Percentiles rank a stretch among this genome's conserved stretches.
Evolutionary conservation across 148 eudicot species (phyloP).

Genomic region (Mesembryanthemum crystallinum): DNA sequence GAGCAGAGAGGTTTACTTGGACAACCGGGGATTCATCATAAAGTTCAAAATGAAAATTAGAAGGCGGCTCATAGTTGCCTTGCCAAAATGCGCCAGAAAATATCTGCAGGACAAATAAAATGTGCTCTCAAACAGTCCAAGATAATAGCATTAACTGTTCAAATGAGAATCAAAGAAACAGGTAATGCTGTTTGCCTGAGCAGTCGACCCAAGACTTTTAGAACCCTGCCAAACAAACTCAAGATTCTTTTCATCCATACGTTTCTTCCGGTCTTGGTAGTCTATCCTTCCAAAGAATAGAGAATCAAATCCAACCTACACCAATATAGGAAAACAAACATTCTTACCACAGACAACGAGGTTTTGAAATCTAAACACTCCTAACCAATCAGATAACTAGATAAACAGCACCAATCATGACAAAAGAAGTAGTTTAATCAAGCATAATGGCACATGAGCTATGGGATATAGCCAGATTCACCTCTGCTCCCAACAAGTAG

Average conservation of each 20-base stretch:
- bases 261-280: slow-evolving; percentile 87
- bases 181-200: slow-evolving; percentile 49
- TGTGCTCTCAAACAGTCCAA: neutral
- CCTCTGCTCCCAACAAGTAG: slow-evolving; percentile 97
- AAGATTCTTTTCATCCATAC: slow-evolving; percentile 75
- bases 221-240: slow-evolving; percentile 96
- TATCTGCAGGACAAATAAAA: slow-evolving; percentile 45
- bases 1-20: slow-evolving; percentile 50
- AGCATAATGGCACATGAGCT: slow-evolving; percentile 1
- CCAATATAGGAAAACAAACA: slow-evolving; percentile 16
- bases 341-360: neutral
- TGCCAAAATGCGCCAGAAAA: slow-evolving; percentile 83
- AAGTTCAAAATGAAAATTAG: slow-evolving; percentile 79
- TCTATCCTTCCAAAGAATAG: slow-evolving; percentile 89
- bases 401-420: neutral
- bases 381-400: neutral
- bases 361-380: neutral
- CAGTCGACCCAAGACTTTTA: slow-evolving; percentile 70
- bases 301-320: slow-evolving; percentile 97
- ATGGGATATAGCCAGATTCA: slow-evolving; percentile 18
- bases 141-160: neutral
- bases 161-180: slow-evolving; percentile 12
- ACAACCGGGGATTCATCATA: slow-evolving; percentile 65
- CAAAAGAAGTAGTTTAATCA: neutral
- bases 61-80: slow-evolving; percentile 75